Conservation (phyloP, 306 rosid genomes). For the Medicago lupulina region DNA sequence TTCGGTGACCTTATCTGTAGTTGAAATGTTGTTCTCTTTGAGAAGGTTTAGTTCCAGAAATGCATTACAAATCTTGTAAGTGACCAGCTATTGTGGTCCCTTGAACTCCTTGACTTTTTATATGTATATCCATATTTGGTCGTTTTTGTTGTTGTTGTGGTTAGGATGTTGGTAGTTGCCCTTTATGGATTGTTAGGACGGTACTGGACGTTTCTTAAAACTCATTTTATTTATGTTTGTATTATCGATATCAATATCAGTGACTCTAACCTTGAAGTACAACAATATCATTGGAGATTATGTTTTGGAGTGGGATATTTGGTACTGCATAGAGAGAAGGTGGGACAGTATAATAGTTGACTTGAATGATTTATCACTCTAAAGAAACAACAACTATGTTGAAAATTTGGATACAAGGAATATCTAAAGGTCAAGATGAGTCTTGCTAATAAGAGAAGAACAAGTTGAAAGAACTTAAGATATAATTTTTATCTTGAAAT, state of each 20-base stretch:
- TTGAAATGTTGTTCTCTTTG: not conserved
- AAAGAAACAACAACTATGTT: not conserved
- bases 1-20: not conserved
- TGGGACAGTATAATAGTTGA: not conserved
- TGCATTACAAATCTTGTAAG: too few species aligned
- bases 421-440: too few species aligned
- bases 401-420: not conserved
- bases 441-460: too few species aligned
- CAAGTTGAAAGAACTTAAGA: too few species aligned
- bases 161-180: too few species aligned
- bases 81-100: not conserved
- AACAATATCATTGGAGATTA: not conserved
- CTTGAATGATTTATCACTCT: not conserved
- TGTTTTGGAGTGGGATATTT: too few species aligned
- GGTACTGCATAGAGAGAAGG: too few species aligned
- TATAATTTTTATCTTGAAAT: too few species aligned
- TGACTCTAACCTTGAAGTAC: not conserved
- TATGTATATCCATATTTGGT: not conserved
- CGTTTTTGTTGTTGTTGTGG: too few species aligned
- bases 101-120: not conserved
- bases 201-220: not conserved
- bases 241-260: not conserved
- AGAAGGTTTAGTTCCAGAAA: too few species aligned
- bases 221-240: not conserved
- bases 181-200: not conserved